Evolutionary conservation across 169 alveolate genomes (phyloP), one percentile per base, ranked within the genome.

Genomic region (Plasmodium billcollinsi): DNA sequence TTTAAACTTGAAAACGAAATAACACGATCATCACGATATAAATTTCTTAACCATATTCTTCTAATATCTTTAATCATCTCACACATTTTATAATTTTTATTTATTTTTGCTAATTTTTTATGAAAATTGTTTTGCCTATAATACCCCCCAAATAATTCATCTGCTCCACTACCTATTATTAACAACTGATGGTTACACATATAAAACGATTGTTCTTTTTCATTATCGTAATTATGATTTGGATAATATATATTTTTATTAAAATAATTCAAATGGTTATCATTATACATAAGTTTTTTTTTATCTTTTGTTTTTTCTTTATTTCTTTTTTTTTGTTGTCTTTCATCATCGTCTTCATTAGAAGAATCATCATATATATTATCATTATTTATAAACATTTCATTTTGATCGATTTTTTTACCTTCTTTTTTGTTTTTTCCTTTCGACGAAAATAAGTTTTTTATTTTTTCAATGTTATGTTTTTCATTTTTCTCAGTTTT

Each of bases 111-210:
- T 33, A 18, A 20, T 21, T 4, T 29, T 14, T 18, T 1, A 12
- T 24, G 39, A 65, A 63, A 26, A 18, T 88, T 76, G 12, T 88
- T 89, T 58, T 94, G 96, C n/a, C 96, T 73, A 8, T 94, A 94
- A 56, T 94, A 94, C 5, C 96, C 96, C 0, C 96, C 96, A 85
- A 86, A 92, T 54, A 94, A 69, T 56, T 94, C 96, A 72, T 94
- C 96, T 3, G 96, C 96, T 3, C 96, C 96, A 21, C 95, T 94
- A 0, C 96, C 96, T 65, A 94, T 89, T 21, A 94, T 69, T 6
- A 83, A 47, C 8, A 83, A 24, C n/a, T 70, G 14, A 63, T 67
- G 85, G 12, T 9, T 58, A 4, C 91, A 83, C 2, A 33, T 8
- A 4, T 70, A 83, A 7, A 39, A 5, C 1, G 47, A 39, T 39